Evolutionary conservation across 805 yeast genomes (phyloP).

Genomic region (Saturnispora sekii): DNA sequence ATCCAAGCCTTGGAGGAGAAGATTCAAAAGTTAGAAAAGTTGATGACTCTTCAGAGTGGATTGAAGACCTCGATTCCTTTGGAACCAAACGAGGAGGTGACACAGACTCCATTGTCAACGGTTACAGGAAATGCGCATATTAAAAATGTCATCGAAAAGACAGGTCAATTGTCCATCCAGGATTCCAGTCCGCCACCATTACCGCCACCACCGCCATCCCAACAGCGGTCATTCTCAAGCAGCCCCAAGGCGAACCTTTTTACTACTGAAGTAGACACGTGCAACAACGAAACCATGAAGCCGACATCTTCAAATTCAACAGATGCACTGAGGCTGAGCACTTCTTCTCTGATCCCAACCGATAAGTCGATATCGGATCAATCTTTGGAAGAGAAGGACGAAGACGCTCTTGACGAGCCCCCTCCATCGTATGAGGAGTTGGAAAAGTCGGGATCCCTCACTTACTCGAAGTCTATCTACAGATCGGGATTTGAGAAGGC

Average conservation of each 20-base stretch:
- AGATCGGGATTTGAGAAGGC: conserved; percentile 30
- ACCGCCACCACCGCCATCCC: conserved; percentile 24
- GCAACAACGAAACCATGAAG: background rate
- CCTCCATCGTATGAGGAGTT: conserved; percentile 28
- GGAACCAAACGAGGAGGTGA: background rate
- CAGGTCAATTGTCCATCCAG: background rate
- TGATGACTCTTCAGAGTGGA: conserved; percentile 14
- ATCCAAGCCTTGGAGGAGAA: conserved; percentile 26
- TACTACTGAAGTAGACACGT: conserved; percentile 3
- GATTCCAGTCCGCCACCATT: conserved; percentile 17
- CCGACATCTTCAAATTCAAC: background rate
- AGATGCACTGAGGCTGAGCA: conserved; percentile 12
- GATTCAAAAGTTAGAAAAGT: conserved; percentile 23
- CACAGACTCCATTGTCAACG: background rate
- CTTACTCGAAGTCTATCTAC: conserved; percentile 27
- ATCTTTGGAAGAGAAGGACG: conserved; percentile 9
- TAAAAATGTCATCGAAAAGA: background rate
- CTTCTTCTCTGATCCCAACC: conserved; percentile 19
- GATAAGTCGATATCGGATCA: conserved; percentile 17
- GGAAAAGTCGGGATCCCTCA: conserved; percentile 26
- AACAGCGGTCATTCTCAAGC: conserved; percentile 16
- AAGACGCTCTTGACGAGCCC: conserved; percentile 15
- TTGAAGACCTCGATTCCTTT: background rate
- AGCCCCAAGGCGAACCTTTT: conserved; percentile 22
- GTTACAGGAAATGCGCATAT: background rate